Conservation (phyloP, 345 rosid species). For the Camelina sativa region DNA sequence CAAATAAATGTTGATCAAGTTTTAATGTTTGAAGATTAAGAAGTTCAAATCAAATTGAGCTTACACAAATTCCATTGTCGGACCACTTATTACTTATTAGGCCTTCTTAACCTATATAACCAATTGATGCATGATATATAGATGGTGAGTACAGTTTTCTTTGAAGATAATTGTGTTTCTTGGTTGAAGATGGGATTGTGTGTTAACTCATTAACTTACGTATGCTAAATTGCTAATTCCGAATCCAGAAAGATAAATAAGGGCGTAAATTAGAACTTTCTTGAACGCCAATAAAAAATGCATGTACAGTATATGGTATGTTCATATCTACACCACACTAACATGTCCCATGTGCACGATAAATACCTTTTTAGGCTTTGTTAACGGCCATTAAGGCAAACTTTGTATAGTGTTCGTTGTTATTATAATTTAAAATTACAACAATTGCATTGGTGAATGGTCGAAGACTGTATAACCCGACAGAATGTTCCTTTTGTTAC, state of each 20-base stretch:
- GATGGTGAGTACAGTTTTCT: not conserved
- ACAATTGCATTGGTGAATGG: constrained; percentile 9
- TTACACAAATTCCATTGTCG: not conserved
- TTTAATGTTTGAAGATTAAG: too few species aligned
- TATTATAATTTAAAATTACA: constrained; percentile 21
- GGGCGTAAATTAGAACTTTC: not conserved
- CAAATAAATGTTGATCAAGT: not conserved
- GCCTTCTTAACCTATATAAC: not conserved
- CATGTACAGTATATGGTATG: not conserved
- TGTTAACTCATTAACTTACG: not conserved
- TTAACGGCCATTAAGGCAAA: constrained; percentile 1
- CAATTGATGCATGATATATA: not conserved
- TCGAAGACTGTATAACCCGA: constrained; percentile 31
- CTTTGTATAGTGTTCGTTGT: not conserved
- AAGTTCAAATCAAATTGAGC: too few species aligned
- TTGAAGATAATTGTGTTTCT: not conserved
- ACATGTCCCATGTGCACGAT: constrained; percentile 5
- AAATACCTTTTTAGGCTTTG: not conserved
- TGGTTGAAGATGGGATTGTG: not conserved
- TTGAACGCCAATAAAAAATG: not conserved
- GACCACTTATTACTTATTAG: not conserved
- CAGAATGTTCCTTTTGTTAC: constrained; percentile 25
- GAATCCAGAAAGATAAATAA: not conserved
- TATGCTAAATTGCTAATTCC: not conserved
- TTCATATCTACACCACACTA: not conserved